phyloP scores from a whole-genome alignment of 1,284 basidiomycete genomes.

The Moesziomyces sp. region DNA sequence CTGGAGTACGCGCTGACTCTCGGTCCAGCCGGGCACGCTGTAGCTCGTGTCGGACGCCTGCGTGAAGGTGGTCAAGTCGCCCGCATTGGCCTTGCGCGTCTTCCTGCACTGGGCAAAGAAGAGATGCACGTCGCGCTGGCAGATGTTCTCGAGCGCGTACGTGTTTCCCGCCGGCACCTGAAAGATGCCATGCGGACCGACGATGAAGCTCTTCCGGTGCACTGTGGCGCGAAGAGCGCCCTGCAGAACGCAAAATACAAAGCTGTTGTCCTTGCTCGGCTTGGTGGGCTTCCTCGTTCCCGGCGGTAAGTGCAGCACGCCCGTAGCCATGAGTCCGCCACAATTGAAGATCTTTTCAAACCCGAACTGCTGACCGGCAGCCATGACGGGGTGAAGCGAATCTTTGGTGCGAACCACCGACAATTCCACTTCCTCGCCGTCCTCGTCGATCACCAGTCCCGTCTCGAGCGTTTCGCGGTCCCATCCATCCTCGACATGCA shows the following conservation, averaged over 20 bases:
- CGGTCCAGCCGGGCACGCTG: constrained; percentile 6
- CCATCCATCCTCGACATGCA: constrained; percentile 77
- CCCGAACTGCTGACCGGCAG: constrained; percentile 75
- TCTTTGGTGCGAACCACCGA: constrained; percentile 27
- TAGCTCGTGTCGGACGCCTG: constrained; percentile 43
- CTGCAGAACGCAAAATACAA: constrained; percentile 73
- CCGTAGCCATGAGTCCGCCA: constrained; percentile 87
- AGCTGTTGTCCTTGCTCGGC: constrained; percentile 90
- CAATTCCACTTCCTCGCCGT: constrained; percentile 74
- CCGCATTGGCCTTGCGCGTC: constrained; percentile 33
- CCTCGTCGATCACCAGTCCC: constrained; percentile 77
- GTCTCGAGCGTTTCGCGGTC: constrained; percentile 80
- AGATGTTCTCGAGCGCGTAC: constrained; percentile 89
- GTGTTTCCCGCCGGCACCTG: constrained; percentile 89
- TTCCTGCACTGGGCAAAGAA: constrained; percentile 95
- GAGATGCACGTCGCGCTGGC: constrained; percentile 79
- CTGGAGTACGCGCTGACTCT: neutral
- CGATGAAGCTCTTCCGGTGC: constrained; percentile 79
- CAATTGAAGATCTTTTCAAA: constrained; percentile 98
- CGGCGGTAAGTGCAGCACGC: constrained; percentile 83
- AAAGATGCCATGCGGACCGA: constrained; percentile 86
- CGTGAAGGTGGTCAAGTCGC: constrained; percentile 41
- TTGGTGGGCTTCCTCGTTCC: constrained; percentile 85
- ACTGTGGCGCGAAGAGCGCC: constrained; percentile 88
- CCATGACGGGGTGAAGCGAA: constrained; percentile 57